Percentiles rank a stretch among this genome's conserved stretches.
Conservation (phyloP, 495 filamentous ascomycete genomes). For the Penicillium canariense region DNA sequence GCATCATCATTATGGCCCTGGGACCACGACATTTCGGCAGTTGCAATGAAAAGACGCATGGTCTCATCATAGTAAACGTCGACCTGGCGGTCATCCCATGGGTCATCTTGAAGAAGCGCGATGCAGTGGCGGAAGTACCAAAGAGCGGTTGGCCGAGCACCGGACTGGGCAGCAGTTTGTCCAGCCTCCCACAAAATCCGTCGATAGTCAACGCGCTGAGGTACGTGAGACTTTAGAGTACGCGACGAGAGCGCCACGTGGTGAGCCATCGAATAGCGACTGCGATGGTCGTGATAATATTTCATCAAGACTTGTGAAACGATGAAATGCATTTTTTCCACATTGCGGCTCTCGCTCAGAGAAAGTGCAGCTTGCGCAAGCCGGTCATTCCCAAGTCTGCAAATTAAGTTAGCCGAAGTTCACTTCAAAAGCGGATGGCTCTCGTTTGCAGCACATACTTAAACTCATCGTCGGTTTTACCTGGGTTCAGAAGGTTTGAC, state of each 20-base stretch:
- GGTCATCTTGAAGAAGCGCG: conserved; percentile 70
- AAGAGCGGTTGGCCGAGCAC: conserved; percentile 72
- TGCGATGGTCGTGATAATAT: conserved; percentile 56
- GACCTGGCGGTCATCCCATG: conserved; percentile 67
- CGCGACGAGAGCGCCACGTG: conserved; percentile 73
- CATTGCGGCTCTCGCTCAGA: conserved; percentile 63
- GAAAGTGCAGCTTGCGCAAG: conserved; percentile 72
- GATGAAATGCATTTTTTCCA: conserved; percentile 80
- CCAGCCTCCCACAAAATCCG: conserved; percentile 74
- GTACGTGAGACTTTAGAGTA: conserved; percentile 64
- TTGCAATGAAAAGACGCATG: conserved; percentile 65
- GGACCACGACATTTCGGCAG: conserved; percentile 79
- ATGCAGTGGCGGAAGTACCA: conserved; percentile 76
- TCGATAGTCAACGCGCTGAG: conserved; percentile 60
- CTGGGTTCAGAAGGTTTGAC: conserved; percentile 70
- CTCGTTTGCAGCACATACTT: conserved; percentile 31
- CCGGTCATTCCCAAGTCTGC: conserved; percentile 77
- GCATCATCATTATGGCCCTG: conserved; percentile 65
- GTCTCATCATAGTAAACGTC: conserved; percentile 88
- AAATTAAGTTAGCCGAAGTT: conserved; percentile 6
- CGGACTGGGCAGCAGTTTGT: conserved; percentile 70
- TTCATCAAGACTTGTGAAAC: conserved; percentile 77
- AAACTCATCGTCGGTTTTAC: conserved; percentile 73
- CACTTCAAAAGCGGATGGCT: neutral
- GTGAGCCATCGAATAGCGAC: conserved; percentile 66